A percentile compares a stretch with the other conserved stretches of the same genome.
Conservation (phyloP, 2,329 filamentous ascomycete species). For the Diplodia intermedia region DNA sequence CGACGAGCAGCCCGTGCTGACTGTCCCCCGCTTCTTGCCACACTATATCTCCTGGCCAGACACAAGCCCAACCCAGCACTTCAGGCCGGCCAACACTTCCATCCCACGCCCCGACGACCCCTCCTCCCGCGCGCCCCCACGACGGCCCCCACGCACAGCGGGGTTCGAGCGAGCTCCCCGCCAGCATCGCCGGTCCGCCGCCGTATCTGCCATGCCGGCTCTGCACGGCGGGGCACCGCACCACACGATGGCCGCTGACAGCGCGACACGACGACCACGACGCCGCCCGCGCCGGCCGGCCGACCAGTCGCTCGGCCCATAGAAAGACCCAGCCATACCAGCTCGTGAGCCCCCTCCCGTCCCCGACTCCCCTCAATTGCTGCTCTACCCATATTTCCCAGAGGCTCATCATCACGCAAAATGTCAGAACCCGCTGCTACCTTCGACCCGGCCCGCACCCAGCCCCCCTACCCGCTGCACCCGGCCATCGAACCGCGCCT, state of each 20-base stretch:
- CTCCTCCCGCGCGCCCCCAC: conserved; percentile 42
- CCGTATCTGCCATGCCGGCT: neutral
- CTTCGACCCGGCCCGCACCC: conserved; percentile 6
- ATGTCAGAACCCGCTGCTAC: neutral
- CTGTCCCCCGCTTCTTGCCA: neutral
- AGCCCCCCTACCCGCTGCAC: conserved; percentile 28
- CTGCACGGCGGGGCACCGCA: neutral
- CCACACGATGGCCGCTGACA: neutral
- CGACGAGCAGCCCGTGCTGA: neutral
- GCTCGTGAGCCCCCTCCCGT: neutral
- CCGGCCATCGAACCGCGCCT: conserved; percentile 40
- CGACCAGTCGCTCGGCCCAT: neutral
- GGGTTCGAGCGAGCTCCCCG: neutral
- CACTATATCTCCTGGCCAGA: neutral
- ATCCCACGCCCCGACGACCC: conserved; percentile 35
- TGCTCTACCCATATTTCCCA: too few relatives aligned
- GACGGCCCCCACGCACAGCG: conserved; percentile 35
- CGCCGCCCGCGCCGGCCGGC: neutral
- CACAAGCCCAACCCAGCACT: fast-evolving
- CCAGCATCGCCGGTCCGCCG: conserved; percentile 1
- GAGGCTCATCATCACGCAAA: conserved; percentile 1
- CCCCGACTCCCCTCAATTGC: neutral
- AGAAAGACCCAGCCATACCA: conserved; percentile 2
- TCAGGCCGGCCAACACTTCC: neutral
- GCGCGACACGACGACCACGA: neutral